phyloP scores from a whole-genome alignment of 208 protist species.

The Leishmania guyanensis region DNA sequence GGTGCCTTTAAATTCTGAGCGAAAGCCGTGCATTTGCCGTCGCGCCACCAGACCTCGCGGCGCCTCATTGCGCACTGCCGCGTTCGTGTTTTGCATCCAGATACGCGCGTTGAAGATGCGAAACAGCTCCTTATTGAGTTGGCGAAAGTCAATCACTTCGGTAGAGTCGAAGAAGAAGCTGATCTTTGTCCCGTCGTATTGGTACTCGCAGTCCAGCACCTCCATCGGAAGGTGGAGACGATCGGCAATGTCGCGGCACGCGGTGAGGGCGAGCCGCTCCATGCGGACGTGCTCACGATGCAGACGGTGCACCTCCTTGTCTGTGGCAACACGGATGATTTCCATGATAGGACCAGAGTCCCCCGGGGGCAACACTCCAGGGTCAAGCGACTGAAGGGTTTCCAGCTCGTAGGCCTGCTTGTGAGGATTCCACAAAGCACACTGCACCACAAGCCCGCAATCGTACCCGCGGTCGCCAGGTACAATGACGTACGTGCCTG shows the following conservation, averaged over 20 bases:
- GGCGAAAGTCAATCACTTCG: conserved; percentile 72
- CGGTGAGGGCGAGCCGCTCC: conserved; percentile 70
- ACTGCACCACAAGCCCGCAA: conserved; percentile 76
- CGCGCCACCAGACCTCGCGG: conserved; percentile 34
- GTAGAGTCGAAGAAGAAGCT: conserved; percentile 86
- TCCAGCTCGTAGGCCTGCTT: conserved; percentile 12
- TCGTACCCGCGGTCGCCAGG: conserved; percentile 82
- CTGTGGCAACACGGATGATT: conserved; percentile 65
- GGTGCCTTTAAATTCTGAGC: neutral
- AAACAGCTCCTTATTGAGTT: conserved; percentile 79
- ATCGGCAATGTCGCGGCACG: conserved; percentile 59
- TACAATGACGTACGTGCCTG: conserved; percentile 76
- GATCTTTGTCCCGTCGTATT: conserved; percentile 90
- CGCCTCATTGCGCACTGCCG: conserved; percentile 44
- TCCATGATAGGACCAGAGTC: conserved; percentile 37
- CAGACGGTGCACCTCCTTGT: conserved; percentile 62
- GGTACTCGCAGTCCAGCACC: conserved; percentile 87
- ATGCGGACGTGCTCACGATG: conserved; percentile 59
- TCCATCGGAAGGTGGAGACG: conserved; percentile 66
- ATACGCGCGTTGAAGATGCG: conserved; percentile 87
- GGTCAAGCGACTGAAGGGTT: conserved; percentile 26
- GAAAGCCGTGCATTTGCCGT: neutral
- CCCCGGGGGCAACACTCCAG: conserved; percentile 23
- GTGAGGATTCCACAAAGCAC: conserved; percentile 46
- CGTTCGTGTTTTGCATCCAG: conserved; percentile 90